Conservation (phyloP, 2,329 filamentous ascomycete genomes). For the Mollisia scopiformis region DNA sequence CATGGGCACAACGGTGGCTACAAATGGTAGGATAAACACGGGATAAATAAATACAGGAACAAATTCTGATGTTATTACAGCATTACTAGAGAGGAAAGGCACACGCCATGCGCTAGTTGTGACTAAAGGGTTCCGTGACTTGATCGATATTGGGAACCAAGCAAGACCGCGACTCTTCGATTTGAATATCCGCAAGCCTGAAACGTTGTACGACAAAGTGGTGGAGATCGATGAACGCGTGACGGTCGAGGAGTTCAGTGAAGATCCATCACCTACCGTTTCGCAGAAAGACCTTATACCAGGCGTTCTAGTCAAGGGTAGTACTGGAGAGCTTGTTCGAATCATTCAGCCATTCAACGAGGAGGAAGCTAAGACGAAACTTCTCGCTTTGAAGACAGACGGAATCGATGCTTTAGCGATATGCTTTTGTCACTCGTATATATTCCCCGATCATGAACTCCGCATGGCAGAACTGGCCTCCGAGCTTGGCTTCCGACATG, state of each 20-base stretch:
- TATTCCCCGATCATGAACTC: slow-evolving; percentile 65
- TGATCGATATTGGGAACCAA: slow-evolving; percentile 72
- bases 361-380: slow-evolving; percentile 59
- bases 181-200: background rate
- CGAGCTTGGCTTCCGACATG: slow-evolving; percentile 66
- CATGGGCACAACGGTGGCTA: slow-evolving; percentile 79
- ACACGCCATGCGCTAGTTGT: slow-evolving; percentile 71
- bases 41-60: too few species aligned
- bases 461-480: slow-evolving; percentile 61
- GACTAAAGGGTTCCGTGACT: slow-evolving; percentile 72
- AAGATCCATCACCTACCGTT: background rate
- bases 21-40: slow-evolving; percentile 53
- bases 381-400: slow-evolving; percentile 55
- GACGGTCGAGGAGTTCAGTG: background rate
- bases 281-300: background rate
- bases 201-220: background rate
- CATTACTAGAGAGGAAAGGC: slow-evolving; percentile 71
- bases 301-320: background rate
- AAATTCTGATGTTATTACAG: background rate
- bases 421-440: slow-evolving; percentile 70
- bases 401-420: slow-evolving; percentile 66
- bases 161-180: slow-evolving; percentile 65
- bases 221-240: background rate
- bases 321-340: background rate
- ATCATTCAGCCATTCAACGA: slow-evolving; percentile 38